Percentiles rank a stretch among this genome's conserved stretches.
Conservation (phyloP, 129 eudicot species). For the Rutidosis leptorrhynchoides region DNA sequence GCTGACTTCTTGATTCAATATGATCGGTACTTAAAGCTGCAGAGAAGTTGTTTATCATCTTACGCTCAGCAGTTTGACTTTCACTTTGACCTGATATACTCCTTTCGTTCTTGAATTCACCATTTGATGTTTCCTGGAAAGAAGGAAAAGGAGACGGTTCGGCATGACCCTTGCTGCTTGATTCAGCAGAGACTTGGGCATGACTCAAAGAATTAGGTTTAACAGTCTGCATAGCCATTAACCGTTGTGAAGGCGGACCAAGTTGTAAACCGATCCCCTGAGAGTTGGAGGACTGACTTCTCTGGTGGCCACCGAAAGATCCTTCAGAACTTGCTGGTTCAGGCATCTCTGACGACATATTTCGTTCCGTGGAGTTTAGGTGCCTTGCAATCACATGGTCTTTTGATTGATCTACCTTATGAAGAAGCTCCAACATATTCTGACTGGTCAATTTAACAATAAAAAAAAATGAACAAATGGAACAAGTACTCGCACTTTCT, state of each 20-base stretch:
- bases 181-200: constrained; percentile 35
- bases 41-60: constrained; percentile 37
- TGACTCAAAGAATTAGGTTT: constrained; percentile 29
- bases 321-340: constrained; percentile 64
- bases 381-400: constrained; percentile 40
- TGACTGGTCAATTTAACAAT: constrained; percentile 45
- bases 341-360: constrained; percentile 48
- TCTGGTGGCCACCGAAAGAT: constrained; percentile 49
- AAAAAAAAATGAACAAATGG: constrained; percentile 5
- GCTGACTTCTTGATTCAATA: constrained; percentile 44
- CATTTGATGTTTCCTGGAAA: constrained; percentile 36
- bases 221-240: constrained; percentile 30
- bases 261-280: constrained; percentile 85
- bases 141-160: constrained; percentile 38
- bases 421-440: constrained; percentile 90
- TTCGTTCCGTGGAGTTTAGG: constrained; percentile 40
- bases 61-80: constrained; percentile 33
- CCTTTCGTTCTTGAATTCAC: constrained; percentile 37
- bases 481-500: constrained; percentile 11
- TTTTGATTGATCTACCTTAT: constrained; percentile 75
- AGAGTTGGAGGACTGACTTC: constrained; percentile 57
- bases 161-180: constrained; percentile 42
- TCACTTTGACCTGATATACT: constrained; percentile 33
- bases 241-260: constrained; percentile 77
- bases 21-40: constrained; percentile 40